A percentile compares a stretch with the other conserved stretches of the same genome.
These are phyloP conservation scores for Thermomyces lanuginosus DNA, from an alignment of 2,329 filamentous ascomycete genomes.

Conservation along the genomic window DNA sequence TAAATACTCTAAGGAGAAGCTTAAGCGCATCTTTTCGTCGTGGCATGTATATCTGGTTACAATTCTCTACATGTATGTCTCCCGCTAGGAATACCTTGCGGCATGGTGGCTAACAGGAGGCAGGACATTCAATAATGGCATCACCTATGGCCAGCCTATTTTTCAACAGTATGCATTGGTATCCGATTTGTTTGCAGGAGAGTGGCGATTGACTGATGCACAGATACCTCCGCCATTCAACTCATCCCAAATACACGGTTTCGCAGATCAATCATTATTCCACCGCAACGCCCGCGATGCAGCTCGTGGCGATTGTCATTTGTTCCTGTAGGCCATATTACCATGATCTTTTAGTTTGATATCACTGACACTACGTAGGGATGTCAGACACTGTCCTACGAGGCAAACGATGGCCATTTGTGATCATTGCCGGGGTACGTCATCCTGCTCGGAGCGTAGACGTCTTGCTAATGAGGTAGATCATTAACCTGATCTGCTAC, in stretches of 20 bases:
- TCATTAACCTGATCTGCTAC: constrained; percentile 30
- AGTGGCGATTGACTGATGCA: background rate
- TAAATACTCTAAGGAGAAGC: constrained; percentile 35
- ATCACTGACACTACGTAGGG: constrained; percentile 20
- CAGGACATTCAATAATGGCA: constrained; percentile 46
- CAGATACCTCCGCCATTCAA: constrained; percentile 16
- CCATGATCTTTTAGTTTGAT: background rate
- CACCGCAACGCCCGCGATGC: constrained; percentile 41
- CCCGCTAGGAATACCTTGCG: background rate
- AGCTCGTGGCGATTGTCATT: constrained; percentile 42
- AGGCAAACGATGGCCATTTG: constrained; percentile 47
- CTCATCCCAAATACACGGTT: constrained; percentile 29
- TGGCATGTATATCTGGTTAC: constrained; percentile 50
- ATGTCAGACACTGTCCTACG: constrained; percentile 44
- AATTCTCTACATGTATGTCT: constrained; percentile 38
- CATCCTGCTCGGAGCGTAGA: constrained; percentile 29
- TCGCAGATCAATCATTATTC: constrained; percentile 38
- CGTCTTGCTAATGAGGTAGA: constrained; percentile 5
- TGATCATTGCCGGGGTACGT: constrained; percentile 41
- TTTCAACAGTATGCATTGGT: constrained; percentile 31
- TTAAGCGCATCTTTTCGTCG: constrained; percentile 44
- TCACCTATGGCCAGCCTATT: constrained; percentile 35
- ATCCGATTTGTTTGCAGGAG: background rate
- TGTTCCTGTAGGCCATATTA: constrained; percentile 35
- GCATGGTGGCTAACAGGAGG: constrained; percentile 1